Percentiles rank a stretch among this genome's conserved stretches.
Evolutionary conservation across 2,329 filamentous ascomycete genomes (phyloP).

Genomic region (Penicillium sp.): DNA sequence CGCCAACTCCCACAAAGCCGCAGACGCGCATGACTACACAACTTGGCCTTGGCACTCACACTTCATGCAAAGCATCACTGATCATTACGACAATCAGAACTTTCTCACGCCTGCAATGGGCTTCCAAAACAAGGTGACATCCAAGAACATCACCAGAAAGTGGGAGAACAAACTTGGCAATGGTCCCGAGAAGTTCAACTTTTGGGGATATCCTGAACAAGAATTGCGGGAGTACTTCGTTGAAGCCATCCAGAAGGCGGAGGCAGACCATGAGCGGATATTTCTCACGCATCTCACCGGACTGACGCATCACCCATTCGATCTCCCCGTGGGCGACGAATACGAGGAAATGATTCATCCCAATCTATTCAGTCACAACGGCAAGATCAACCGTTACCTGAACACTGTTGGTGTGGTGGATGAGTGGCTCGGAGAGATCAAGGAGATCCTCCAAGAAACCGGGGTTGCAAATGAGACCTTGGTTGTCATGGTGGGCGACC

Average conservation of each 20-base stretch:
- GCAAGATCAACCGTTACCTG: slow-evolving; percentile 17
- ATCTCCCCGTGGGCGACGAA: slow-evolving; percentile 16
- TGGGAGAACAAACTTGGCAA: slow-evolving; percentile 4
- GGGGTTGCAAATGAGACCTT: slow-evolving; percentile 22
- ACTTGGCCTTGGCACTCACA: slow-evolving; percentile 24
- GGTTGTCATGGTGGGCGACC: slow-evolving; percentile 23
- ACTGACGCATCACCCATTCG: slow-evolving; percentile 27
- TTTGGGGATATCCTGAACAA: slow-evolving; percentile 24
- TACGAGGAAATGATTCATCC: slow-evolving; percentile 20
- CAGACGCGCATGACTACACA: slow-evolving; percentile 15
- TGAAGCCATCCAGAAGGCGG: slow-evolving; percentile 20
- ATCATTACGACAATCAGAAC: slow-evolving; percentile 26
- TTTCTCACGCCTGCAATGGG: slow-evolving; percentile 21
- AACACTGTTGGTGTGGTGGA: slow-evolving; percentile 22
- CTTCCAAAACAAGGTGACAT: slow-evolving; percentile 19
- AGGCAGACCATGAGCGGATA: slow-evolving; percentile 22
- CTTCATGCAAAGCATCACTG: slow-evolving; percentile 28
- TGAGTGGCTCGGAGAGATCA: slow-evolving; percentile 22
- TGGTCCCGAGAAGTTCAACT: slow-evolving; percentile 17
- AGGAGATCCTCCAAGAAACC: slow-evolving; percentile 18
- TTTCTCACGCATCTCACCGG: slow-evolving; percentile 28
- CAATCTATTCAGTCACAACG: slow-evolving; percentile 14
- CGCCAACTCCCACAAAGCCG: slow-evolving; percentile 1
- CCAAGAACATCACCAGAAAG: slow-evolving; percentile 16
- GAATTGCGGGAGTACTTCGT: slow-evolving; percentile 22